Evolutionary conservation across 352 stramenopile genomes (phyloP).

Genomic region (Phytophthora cactorum): DNA sequence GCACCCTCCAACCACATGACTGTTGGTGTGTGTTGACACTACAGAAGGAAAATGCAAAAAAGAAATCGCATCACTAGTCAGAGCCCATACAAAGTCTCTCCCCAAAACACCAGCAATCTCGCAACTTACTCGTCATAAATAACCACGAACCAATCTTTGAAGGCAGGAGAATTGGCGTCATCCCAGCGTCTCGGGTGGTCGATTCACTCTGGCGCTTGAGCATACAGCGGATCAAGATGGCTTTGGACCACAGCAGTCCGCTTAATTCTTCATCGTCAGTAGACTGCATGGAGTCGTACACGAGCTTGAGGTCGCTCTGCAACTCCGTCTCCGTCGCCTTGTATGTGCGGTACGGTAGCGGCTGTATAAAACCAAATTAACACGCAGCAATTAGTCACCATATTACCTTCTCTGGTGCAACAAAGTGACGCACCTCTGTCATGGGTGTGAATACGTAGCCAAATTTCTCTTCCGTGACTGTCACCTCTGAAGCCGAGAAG

Average conservation of each 20-base stretch:
- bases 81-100: neutral
- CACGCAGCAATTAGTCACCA: constrained; percentile 7
- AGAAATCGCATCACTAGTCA: constrained; percentile 8
- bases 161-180: constrained; percentile 43
- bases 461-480: constrained; percentile 70
- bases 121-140: constrained; percentile 75
- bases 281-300: constrained; percentile 74
- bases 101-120: neutral
- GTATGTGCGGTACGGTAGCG: constrained; percentile 61
- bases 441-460: constrained; percentile 86
- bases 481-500: constrained; percentile 50
- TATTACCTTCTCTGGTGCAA: neutral
- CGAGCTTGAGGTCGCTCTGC: constrained; percentile 52
- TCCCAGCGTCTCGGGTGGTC: constrained; percentile 11
- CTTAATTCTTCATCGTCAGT: constrained; percentile 55
- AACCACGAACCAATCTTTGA: constrained; percentile 75
- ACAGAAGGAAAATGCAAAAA: constrained; percentile 17
- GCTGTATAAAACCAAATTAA: constrained; percentile 29
- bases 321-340: constrained; percentile 64
- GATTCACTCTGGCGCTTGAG: constrained; percentile 38
- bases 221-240: constrained; percentile 64
- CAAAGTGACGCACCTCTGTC: constrained; percentile 41
- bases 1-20: constrained; percentile 70
- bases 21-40: constrained; percentile 81
- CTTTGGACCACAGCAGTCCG: constrained; percentile 74